Conservation (phyloP, 257 asterid species). For the Ligustrum vulgare region DNA sequence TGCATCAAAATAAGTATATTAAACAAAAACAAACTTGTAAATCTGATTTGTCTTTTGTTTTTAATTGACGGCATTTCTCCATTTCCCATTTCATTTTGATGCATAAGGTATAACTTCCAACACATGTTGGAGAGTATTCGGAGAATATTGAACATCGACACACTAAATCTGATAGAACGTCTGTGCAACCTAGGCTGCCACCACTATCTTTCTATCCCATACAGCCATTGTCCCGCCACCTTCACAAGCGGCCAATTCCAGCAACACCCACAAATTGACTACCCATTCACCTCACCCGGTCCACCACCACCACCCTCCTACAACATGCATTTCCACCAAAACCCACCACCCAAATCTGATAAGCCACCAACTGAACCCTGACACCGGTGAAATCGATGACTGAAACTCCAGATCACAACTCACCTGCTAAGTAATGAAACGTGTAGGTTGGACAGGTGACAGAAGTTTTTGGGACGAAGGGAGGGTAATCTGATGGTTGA, state of each 20-base stretch:
- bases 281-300: not conserved
- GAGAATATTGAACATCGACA: too few species aligned
- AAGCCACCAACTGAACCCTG: not conserved
- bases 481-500: not conserved
- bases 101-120: too few species aligned
- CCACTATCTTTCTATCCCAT: too few species aligned
- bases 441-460: not conserved
- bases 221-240: not conserved
- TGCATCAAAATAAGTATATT: too few species aligned
- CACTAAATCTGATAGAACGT: too few species aligned
- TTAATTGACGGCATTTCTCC: too few species aligned
- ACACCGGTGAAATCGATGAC: not conserved
- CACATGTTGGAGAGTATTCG: too few species aligned
- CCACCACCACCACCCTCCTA: not conserved
- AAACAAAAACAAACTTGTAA: too few species aligned
- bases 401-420: not conserved
- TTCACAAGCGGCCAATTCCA: not conserved
- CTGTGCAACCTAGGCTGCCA: too few species aligned
- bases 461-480: not conserved
- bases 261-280: not conserved
- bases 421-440: too few species aligned
- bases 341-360: not conserved
- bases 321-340: not conserved
- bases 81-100: too few species aligned
- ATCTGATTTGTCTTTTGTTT: too few species aligned